Conservation (phyloP, 1,139 yeast species). For the Groenewaldozyma sp. region DNA sequence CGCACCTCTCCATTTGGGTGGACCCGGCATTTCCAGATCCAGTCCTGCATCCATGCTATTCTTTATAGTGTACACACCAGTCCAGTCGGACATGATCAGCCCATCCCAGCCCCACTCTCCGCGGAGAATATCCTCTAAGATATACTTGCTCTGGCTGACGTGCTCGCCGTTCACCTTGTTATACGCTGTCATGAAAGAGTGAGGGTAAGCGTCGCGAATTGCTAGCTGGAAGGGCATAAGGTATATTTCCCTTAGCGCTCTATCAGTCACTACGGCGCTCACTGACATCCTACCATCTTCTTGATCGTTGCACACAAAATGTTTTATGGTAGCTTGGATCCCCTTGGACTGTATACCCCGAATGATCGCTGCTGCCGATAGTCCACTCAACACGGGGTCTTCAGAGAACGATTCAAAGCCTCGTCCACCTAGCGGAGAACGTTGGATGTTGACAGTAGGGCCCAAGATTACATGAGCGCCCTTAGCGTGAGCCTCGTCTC, state of each 20-base stretch:
- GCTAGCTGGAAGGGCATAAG: conserved; percentile 63
- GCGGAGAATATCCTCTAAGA: conserved; percentile 46
- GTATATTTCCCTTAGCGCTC: conserved; percentile 54
- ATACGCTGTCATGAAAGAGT: conserved; percentile 55
- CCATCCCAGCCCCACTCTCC: conserved; percentile 62
- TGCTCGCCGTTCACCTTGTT: conserved; percentile 50
- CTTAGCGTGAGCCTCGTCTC: conserved; percentile 44
- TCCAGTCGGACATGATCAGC: conserved; percentile 59
- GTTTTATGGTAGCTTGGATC: conserved; percentile 47
- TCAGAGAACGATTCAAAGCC: conserved; percentile 61
- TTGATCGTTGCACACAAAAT: conserved; percentile 54
- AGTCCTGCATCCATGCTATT: conserved; percentile 50
- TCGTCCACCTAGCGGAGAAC: conserved; percentile 52
- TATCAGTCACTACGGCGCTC: conserved; percentile 48
- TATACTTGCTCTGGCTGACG: conserved; percentile 53
- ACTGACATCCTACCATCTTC: conserved; percentile 54
- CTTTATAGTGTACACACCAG: conserved; percentile 48
- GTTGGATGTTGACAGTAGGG: conserved; percentile 41
- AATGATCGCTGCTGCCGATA: conserved; percentile 44
- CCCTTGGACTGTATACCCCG: conserved; percentile 53
- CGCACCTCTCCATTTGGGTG: conserved; percentile 15
- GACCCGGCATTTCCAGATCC: conserved; percentile 64
- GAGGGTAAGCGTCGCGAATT: conserved; percentile 46
- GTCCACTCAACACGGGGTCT: conserved; percentile 55
- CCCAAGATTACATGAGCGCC: conserved; percentile 57